Conservation (phyloP, 2,329 filamentous ascomycete species). For the Periconia sp. region DNA sequence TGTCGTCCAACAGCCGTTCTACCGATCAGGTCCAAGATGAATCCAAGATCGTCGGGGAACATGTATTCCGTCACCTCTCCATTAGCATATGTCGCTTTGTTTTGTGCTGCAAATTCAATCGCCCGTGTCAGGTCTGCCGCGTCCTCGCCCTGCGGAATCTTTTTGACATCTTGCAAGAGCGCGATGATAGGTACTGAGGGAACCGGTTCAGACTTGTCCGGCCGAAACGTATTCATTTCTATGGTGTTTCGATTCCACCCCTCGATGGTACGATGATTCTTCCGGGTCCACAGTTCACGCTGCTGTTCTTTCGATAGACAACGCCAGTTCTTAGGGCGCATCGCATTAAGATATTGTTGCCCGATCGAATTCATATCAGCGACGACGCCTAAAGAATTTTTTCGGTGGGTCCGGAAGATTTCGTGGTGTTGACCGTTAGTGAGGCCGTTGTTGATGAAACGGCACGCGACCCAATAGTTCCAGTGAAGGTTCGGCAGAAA, state of each 20-base stretch:
- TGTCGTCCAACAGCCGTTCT: background rate
- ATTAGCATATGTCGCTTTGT: background rate
- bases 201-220: background rate
- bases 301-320: background rate
- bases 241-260: background rate
- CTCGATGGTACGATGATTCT: background rate
- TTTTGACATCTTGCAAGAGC: background rate
- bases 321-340: no score
- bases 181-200: conserved; percentile 1
- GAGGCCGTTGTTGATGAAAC: conserved; percentile 5
- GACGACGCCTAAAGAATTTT: no score
- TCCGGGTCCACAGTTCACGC: background rate
- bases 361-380: no score
- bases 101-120: background rate
- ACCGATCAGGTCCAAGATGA: background rate
- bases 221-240: conserved; percentile 4
- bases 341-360: no score
- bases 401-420: background rate
- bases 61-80: background rate
- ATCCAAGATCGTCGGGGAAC: conserved; percentile 2
- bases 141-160: conserved; percentile 5
- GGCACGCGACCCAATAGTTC: background rate
- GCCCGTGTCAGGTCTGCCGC: conserved; percentile 8
- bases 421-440: background rate
- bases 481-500: conserved; percentile 3